Evolutionary conservation across 2,329 filamentous ascomycete genomes (phyloP), one percentile per base, ranked within the genome.

Genomic region (Trichoderma oligosporum): DNA sequence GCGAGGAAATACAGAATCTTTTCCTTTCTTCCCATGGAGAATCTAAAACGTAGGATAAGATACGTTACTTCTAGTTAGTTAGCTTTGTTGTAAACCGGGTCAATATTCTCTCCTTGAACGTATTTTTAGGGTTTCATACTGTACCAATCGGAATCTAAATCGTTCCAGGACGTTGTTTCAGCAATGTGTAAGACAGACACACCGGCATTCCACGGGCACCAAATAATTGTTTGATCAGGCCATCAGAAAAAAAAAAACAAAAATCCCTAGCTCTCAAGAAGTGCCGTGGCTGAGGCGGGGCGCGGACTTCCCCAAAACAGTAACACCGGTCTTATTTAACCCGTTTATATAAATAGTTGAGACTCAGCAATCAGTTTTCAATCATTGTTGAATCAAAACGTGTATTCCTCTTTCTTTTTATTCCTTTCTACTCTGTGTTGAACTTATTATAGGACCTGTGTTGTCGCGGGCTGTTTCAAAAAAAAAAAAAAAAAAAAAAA

Each of bases 221-320:
- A 11, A n/a, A 44, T 53, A 39, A 7, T 46, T 20, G n/a, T n/a
- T 29, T 27, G n/a, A 46, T 55, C 31, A 55, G 41, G 41, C 51
- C 51, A 55, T 18, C n/a, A 36, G 12, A 42, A 7, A 41, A 20
- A 31, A 6, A 27, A 54, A 44, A 27, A 49, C n/a, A 27, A 44
- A n/a, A 39, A 31, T 36, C 20, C 41, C 16, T 31, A n/a, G 9
- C 27, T 18, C 22, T 45, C 51, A 9, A 27, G 16, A 20, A 14
- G 41, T 33, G 39, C 16, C 38, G 56, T 55, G 54, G 54, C 45
- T 49, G 27, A 35, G 29, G 52, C 53, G 57, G 56, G 48, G 57
- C 18, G 58, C 58, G 58, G 58, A 60, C 54, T 38, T 41, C 42
- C 58, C 58, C 45, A 60, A 60, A 60, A 33, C 22, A 53, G 58